Conservation (phyloP, 306 rosid species). For the Cajanus cajan region DNA sequence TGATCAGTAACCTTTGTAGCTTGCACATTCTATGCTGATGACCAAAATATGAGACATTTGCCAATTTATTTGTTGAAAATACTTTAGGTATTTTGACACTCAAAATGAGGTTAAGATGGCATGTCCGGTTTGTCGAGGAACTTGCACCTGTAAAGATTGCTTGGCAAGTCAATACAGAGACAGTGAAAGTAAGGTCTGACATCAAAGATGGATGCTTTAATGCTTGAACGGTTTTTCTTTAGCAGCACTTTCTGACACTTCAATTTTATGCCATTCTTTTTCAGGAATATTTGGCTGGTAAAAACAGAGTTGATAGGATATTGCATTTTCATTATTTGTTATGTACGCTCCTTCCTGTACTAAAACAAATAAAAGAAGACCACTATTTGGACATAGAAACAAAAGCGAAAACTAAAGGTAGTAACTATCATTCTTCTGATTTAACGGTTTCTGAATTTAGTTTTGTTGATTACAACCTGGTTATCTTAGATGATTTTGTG, state of each 20-base stretch:
- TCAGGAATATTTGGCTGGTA: constrained; percentile 70
- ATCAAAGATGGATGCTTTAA: constrained; percentile 43
- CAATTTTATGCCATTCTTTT: constrained; percentile 28
- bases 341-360: constrained; percentile 83
- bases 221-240: constrained; percentile 13
- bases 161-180: constrained; percentile 59
- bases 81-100: constrained; percentile 70
- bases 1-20: constrained; percentile 10
- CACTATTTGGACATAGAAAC: constrained; percentile 64
- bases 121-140: constrained; percentile 92
- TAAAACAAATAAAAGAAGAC: constrained; percentile 74
- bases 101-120: constrained; percentile 84
- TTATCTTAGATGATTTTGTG: constrained; percentile 12
- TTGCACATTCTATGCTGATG: not conserved
- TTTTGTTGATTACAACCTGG: not conserved
- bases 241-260: constrained; percentile 39
- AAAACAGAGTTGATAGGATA: constrained; percentile 62
- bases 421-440: constrained; percentile 19
- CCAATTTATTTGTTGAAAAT: constrained; percentile 27
- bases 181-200: constrained; percentile 96
- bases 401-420: constrained; percentile 73
- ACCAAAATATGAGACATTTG: constrained; percentile 29
- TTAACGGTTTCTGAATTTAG: constrained; percentile 19
- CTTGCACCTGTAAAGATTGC: constrained; percentile 91
- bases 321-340: constrained; percentile 78